These are phyloP conservation scores for Neophaeococcomyces mojaviensis DNA, from an alignment of 2,329 filamentous ascomycete species.

Conservation along the genomic window DNA sequence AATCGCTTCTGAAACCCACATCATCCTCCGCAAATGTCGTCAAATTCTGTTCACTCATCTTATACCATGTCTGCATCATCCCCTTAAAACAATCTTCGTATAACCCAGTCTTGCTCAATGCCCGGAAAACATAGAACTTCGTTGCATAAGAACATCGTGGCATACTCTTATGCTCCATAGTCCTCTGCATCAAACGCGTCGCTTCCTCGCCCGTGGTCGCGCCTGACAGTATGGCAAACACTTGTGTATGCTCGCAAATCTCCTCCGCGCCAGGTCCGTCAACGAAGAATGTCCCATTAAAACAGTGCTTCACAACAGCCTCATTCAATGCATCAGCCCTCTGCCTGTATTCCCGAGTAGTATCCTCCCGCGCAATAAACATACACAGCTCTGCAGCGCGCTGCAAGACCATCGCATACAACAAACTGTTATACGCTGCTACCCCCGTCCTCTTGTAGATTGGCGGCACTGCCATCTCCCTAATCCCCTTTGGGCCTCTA, in stretches of 20 bases:
- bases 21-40: too few species aligned
- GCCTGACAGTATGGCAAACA: too few species aligned
- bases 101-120: too few species aligned
- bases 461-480: neutral
- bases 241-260: constrained; percentile 27
- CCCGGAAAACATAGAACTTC: too few species aligned
- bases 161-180: too few species aligned
- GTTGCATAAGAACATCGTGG: too few species aligned
- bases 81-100: too few species aligned
- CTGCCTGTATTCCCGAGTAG: constrained; percentile 24
- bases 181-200: too few species aligned
- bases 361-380: constrained; percentile 29
- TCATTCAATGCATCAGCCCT: constrained; percentile 18
- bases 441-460: neutral
- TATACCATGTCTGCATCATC: too few species aligned
- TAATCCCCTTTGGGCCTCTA: constrained; percentile 5
- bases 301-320: constrained; percentile 26
- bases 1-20: too few species aligned
- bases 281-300: constrained; percentile 26
- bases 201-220: too few species aligned
- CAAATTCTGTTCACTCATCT: too few species aligned
- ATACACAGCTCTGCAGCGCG: constrained; percentile 28
- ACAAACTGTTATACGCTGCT: constrained; percentile 33
- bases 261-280: constrained; percentile 22
- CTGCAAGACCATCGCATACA: constrained; percentile 33